Evolutionary conservation across 208 protist genomes (phyloP), one percentile per base, ranked within the genome.

Genomic region (Trypanosoma brucei): DNA sequence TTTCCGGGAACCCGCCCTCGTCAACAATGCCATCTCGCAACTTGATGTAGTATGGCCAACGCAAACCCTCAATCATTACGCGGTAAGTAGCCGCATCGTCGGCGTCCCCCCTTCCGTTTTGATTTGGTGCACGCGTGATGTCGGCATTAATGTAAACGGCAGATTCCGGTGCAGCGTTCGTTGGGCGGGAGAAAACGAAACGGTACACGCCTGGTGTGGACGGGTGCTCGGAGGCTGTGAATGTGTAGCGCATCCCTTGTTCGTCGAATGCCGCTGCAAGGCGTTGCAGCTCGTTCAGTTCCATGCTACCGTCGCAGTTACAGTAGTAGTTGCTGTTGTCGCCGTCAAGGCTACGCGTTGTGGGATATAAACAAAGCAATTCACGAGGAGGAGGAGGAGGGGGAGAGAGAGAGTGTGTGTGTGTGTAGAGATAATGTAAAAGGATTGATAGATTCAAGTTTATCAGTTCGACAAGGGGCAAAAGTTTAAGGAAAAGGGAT

Each of bases 141-240:
- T 71, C 65, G 11, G 40, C 65, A 44, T 55, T 71, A 31, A 71
- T 65, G 36, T 71, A 71, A 9, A 71, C 65, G 35, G 52, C 35
- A 34, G 65, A 71, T 44, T 71, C 65, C 30, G 65, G 65, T 39
- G 56, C 56, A 38, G 50, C 64, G 34, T 68, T 70, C 34, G 70
- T 65, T 3, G 58, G 64, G 9, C 68, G 64, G 3, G 57, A 68
- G 45, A 76, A 71, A 48, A 69, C 59, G 55, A 61, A 70, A 36
- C 62, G 65, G 42, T 75, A 68, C 2, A 65, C 36, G 7, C 42
- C 58, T 1, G 65, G 58, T 30, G 39, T 71, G 34, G 65, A 71
- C 38, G 65, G 65, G 30, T 65, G 58, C 39, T 71, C 54, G 11
- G 65, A 71, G 9, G 65, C 65, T 7, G 65, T 71, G 42, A 71